Conservation (phyloP, 2,329 filamentous ascomycete genomes). For the Tolypocladium guangdongense region DNA sequence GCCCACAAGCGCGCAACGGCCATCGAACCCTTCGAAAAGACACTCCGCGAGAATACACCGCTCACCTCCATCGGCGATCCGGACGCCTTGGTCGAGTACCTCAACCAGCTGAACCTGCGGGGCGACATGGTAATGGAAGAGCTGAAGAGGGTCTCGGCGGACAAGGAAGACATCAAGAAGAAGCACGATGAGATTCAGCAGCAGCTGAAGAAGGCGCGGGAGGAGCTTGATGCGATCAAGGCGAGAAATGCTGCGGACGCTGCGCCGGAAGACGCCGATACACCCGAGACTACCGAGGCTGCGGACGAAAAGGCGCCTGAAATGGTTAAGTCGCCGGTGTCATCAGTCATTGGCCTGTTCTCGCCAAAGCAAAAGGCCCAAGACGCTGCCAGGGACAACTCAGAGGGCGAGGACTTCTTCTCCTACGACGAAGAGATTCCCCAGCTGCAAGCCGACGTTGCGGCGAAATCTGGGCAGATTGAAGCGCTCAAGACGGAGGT, state of each 20-base stretch:
- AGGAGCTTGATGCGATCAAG: conserved; percentile 47
- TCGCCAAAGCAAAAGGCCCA: conserved; percentile 34
- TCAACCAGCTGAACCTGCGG: conserved; percentile 76
- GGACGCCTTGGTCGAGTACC: conserved; percentile 73
- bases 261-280: conserved; percentile 19
- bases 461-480: conserved; percentile 60
- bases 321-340: conserved; percentile 33
- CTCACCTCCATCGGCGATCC: conserved; percentile 82
- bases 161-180: conserved; percentile 71
- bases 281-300: conserved; percentile 16
- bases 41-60: conserved; percentile 84
- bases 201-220: conserved; percentile 47
- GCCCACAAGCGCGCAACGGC: conserved; percentile 78
- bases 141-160: conserved; percentile 72
- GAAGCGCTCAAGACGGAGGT: conserved; percentile 60
- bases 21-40: conserved; percentile 89
- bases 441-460: conserved; percentile 64
- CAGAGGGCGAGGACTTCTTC: conserved; percentile 64
- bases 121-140: conserved; percentile 92
- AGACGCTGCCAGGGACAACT: conserved; percentile 14
- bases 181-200: conserved; percentile 61
- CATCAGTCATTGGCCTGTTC: conserved; percentile 37
- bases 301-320: conserved; percentile 8
- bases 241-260: conserved; percentile 16
- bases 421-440: conserved; percentile 85